A percentile compares a stretch with the other conserved stretches of the same genome.
These are phyloP conservation scores for Sodiomyces alkalinus DNA, from an alignment of 2,329 filamentous ascomycete genomes.

Conservation along the genomic window DNA sequence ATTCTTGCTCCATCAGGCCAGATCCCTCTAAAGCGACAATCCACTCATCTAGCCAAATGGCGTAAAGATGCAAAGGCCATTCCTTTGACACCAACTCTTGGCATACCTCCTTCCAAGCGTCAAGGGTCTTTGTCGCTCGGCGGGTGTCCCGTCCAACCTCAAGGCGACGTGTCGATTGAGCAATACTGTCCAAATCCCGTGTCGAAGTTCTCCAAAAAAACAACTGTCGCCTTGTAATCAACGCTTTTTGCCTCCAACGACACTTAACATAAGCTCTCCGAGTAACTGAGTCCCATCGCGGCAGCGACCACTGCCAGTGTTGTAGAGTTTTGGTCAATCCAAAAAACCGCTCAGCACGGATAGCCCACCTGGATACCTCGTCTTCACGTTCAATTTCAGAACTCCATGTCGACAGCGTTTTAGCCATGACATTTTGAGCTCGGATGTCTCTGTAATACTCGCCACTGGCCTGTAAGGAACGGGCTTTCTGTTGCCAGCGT, in stretches of 20 bases:
- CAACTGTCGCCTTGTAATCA: constrained; percentile 4
- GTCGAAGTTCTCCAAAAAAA: constrained; percentile 4
- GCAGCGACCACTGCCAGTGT: neutral
- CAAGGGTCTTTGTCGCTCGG: constrained; percentile 1
- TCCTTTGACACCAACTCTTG: constrained; percentile 1
- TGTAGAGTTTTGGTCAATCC: neutral
- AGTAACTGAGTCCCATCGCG: constrained; percentile 2
- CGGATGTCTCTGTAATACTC: too few species aligned
- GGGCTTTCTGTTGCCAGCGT: too few species aligned
- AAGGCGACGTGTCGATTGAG: constrained; percentile 2
- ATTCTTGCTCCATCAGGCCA: neutral
- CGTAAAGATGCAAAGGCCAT: constrained; percentile 2
- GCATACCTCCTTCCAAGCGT: constrained; percentile 4
- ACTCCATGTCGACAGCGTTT: too few species aligned
- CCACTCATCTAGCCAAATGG: constrained; percentile 8
- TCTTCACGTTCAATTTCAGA: too few species aligned
- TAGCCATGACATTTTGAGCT: too few species aligned
- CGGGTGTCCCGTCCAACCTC: neutral
- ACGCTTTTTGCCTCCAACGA: constrained; percentile 5
- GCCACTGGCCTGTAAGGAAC: too few species aligned
- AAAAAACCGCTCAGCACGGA: neutral
- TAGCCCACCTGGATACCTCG: neutral
- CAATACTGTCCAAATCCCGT: constrained; percentile 1
- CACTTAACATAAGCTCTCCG: constrained; percentile 6
- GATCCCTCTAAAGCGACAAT: constrained; percentile 2